Evolutionary conservation across 73 alveolate genomes (phyloP), one percentile per base, ranked within the genome.

Genomic region (Diophrys appendiculata): DNA sequence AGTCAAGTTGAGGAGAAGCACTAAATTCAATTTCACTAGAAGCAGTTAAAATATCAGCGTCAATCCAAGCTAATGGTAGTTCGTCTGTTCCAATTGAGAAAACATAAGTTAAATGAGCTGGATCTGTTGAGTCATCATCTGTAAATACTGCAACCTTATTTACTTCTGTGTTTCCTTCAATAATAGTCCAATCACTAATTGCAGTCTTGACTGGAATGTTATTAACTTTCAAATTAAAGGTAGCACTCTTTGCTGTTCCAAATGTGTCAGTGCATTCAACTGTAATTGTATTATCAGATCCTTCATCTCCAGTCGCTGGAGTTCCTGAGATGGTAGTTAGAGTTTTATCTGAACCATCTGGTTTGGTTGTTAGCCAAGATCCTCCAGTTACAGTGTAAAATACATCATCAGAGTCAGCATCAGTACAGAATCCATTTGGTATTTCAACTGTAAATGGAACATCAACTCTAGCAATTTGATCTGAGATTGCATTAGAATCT

Each of bases 381-480:
- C 18, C 60, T 43, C 60, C 60, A 43, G 60, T 43, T 43, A 43
- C 60, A 43, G 5, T 43, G 18, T 43, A 43, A 18, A 43, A 43
- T 43, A 43, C 18, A 43, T 43, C 60, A 43, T 43, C 60, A 43
- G 5, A 11, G 60, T 43, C 60, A 11, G 60, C 60, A 43, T 43
- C 60, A 11, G 60, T 43, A 18, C 60, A 43, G 18, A 11, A 43
- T 43, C 60, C 60, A 11, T 5, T 43, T 11, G 60, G 60, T 43
- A 43, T 43, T 14, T 72, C 60, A 65, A 27, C 32, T 1, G 72
- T 32, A 76, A 60, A 64, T 1, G 70, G 30, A 13, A 24, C 22
- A 2, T 77, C 85, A n/a, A 73, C 60, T 29, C 77, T 56, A 1
- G 60, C 32, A 29, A 73, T 30, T 14, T 53, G 56, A n/a, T 26